Base-by-base conservation (phyloP, 106 monocot genomes). In the Platanthera zijinensis region DNA sequence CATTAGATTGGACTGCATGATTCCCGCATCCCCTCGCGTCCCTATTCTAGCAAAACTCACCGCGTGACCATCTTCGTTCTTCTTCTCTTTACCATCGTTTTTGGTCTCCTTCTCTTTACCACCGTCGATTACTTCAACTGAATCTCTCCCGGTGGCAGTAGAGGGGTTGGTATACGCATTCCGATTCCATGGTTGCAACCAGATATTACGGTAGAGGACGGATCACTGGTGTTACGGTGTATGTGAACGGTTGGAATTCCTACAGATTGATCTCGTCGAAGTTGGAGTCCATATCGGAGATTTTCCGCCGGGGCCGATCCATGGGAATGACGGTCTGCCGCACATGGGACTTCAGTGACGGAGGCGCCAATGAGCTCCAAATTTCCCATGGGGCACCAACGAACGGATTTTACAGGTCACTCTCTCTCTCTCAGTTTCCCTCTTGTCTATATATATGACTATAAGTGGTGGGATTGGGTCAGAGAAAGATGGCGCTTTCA, bases 161-260 rank as follows among this genome's bases (percentile, higher is more conserved):
- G 61, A 18, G 32, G 62, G 25, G 30, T 76, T 52, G 50, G 71
- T 19, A 17, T 85, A 80, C 83, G 75, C 63, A 15, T 90, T 62
- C 87, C 92, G 46, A 72, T 89, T 71, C 85, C 90, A 28, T 90
- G 90, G 86, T 83, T 86, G 5, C 90, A 89, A 69, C 90, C 92
- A 19, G 22, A 39, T 70, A 85, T 90, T 86, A 68, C 56, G 74
- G 13, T 10, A 51, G 19, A 25, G 21, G 51, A 50, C 48, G 77
- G 77, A 22, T 15, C 74, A 2, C 82, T 79, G 47, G 46, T n/a
- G n/a, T n/a, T n/a, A n/a, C n/a, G n/a, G n/a, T 91, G 10, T 93
- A 89, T 76, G 51, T 93, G 18, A 93, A 91, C 74, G 93, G 93
- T 15, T 96, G 92, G 92, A 96, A 96, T 79, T 92, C 96, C 48